Evolutionary conservation across 441 rosid species (phyloP), one percentile per base, ranked within the genome.

Genomic region (Erodium moschatum): DNA sequence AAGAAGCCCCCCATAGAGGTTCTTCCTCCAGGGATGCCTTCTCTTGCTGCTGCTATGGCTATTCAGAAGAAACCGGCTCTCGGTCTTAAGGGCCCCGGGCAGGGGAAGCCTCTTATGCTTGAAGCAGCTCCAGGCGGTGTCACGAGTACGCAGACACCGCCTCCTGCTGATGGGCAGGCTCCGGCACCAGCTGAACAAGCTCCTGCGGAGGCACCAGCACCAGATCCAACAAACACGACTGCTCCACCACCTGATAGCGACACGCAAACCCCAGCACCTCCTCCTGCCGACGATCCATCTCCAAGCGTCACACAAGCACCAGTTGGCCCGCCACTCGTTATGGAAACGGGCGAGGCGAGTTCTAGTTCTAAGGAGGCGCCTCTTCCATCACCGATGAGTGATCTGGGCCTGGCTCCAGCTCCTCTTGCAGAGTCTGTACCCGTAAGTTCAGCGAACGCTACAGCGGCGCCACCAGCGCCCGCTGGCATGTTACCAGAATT

Each of bases 1-100:
- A 87, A 82, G 83, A 89, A 88, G 73, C 90, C 92, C 31, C 91
- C 96, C 1, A 84, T 94, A 74, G 94, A 94, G 80, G 85, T 94
- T 73, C 85, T 94, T 52, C 97, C 97, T 62, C 97, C 97, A 1
- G 97, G 97, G 71, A 87, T 91, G 97, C 87, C 97, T 4, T 88
- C 99, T 70, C 87, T 89, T 54, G 80, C 89, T 27, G 89, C 93
- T 76, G 82, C 93, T 48, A 85, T 91, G 72, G 73, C 92, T 40
- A 78, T 81, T 74, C 88, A 88, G 78, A 89, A 87, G 77, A 91
- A 94, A 58, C 91, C 91, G 44, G 69, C 72, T 66, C 80, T 80
- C 10, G 79, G 72, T 4, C 52, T 72, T 0, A 83, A 76, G 68
- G 79, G 72, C 74, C 77, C 86, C 29, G 76, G 86, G 80, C 88